Base-by-base conservation (phyloP, 116 monocot species). In the Trichopus zeylanicus region DNA sequence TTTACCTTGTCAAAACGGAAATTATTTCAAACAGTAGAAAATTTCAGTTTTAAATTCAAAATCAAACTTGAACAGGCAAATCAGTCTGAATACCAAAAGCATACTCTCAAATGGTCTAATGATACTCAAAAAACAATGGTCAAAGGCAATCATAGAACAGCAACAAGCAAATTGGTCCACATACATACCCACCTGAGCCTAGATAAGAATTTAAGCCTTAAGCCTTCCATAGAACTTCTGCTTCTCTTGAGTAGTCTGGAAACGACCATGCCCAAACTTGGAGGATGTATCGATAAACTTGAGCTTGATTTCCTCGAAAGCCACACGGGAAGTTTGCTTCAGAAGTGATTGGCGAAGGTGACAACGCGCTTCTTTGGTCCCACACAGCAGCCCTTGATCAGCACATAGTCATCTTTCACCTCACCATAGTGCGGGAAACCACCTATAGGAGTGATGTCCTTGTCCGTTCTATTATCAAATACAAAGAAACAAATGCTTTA, bases 191-290 rank as follows among this genome's bases (percentile, higher is more conserved):
- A n/a, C n/a, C n/a, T n/a, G n/a, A n/a, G n/a, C n/a, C n/a, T n/a
- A n/a, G n/a, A n/a, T n/a, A n/a, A n/a, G n/a, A n/a, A n/a, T 49
- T 51, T 26, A 67, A 51, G 67, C 67, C 59, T 67, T 59, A 20
- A 67, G 56, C 29, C 55, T 39, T 4, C 65, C 65, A 23, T 65
- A 62, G 32, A 62, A 62, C 51, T 62, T 62, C 62, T 62, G 62
- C 31, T 62, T 62, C 49, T 62, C 62, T 33, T 65, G 29, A 0
- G 65, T 65, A 10, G 65, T 65, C 55, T 65, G 65, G 65, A 65
- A 65, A 9, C 65, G 54, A 19, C 65, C 65, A 22, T 65, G 65
- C n/a, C 65, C 65, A 29, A 65, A 65, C 42, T 65, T 65, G 65
- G 65, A 65, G 3, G 65, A 65, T 4, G 65, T 65, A 42, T 65